Percentiles rank a stretch among this genome's conserved stretches.
Evolutionary conservation across 805 yeast genomes (phyloP).

Genomic region (Cyberlindnera amylophila): DNA sequence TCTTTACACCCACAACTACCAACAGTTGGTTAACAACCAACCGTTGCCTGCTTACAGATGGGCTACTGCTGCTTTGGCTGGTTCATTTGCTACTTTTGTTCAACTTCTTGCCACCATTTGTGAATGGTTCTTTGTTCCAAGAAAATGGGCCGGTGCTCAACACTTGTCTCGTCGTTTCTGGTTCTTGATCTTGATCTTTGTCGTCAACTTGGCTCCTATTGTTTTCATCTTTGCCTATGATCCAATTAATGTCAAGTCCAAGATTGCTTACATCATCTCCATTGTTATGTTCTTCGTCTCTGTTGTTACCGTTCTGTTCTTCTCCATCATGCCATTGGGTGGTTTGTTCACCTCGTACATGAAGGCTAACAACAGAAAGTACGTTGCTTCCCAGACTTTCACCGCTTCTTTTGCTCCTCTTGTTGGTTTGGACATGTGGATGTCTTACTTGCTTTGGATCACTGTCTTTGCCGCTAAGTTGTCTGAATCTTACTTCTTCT

Average conservation of each 20-base stretch:
- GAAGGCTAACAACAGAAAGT: constrained; percentile 81
- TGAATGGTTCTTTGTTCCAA: constrained; percentile 96
- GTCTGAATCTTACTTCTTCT: constrained; percentile 86
- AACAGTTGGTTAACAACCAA: constrained; percentile 75
- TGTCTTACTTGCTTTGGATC: constrained; percentile 90
- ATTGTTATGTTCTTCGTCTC: constrained; percentile 89
- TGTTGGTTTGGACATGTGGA: constrained; percentile 88
- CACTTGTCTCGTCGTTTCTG: constrained; percentile 84
- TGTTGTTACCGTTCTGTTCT: constrained; percentile 76
- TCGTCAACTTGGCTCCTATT: constrained; percentile 77
- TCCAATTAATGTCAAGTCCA: constrained; percentile 60
- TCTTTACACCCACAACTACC: constrained; percentile 81
- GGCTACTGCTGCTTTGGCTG: constrained; percentile 93
- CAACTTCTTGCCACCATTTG: constrained; percentile 84
- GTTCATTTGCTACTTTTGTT: constrained; percentile 75
- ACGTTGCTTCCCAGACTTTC: constrained; percentile 91
- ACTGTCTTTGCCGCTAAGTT: constrained; percentile 86
- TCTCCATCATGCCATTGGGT: constrained; percentile 94
- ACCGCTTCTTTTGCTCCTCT: constrained; percentile 87
- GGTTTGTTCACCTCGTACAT: constrained; percentile 91
- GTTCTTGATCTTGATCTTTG: constrained; percentile 64
- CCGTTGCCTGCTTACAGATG: constrained; percentile 90
- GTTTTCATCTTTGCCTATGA: constrained; percentile 83
- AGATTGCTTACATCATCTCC: constrained; percentile 71
- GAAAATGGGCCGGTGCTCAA: constrained; percentile 99